Evolutionary conservation across 2,329 filamentous ascomycete genomes (phyloP), one percentile per base, ranked within the genome.

Genomic region (Aspergillus sp.): DNA sequence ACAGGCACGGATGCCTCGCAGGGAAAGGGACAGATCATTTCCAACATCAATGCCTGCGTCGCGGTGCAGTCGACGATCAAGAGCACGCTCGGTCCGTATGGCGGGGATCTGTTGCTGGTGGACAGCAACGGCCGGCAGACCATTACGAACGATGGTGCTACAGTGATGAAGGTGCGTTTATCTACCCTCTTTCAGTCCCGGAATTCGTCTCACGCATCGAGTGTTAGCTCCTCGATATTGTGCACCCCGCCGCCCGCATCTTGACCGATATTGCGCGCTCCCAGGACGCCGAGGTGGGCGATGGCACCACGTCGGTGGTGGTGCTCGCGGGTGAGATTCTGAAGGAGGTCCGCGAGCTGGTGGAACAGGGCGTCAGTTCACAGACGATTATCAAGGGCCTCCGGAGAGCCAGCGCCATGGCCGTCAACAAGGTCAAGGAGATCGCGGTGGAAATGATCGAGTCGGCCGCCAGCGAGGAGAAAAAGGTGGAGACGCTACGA

Each of bases 361-460:
- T 99, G 53, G 94, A 99, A 78, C 89, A 96, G 74, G 94, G 94
- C 54, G 89, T 97, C 66, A 97, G 92, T 82, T 89, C 92, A 70
- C 94, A 97, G 81, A 91, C 91, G 58, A 97, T 99, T 73, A 90
- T 97, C 75, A 99, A 97, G 82, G 93, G 91, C 55, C 78, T 99
- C 71, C 84, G 94, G 76, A 90, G 88, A 78, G 90, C 93, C 9
- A 90, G 88, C 47, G 79, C 82, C 61, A 89, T 97, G 85, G 93
- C 94, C 16, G 91, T 97, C 72, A 97, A 97, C 82, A 97, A 97
- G 82, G 88, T 99, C 73, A 96, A 95, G 83, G 94, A 99, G 78
- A 96, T 99, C 72, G 88, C 92, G 45, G 85, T 97, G 62, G 72
- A 75, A 54, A 71, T 72, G 61, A 67, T 72, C 43, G 86, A 86